Evolutionary conservation across 139 green algal species (phyloP).

Genomic region (Limnomonas spitsbergensis): DNA sequence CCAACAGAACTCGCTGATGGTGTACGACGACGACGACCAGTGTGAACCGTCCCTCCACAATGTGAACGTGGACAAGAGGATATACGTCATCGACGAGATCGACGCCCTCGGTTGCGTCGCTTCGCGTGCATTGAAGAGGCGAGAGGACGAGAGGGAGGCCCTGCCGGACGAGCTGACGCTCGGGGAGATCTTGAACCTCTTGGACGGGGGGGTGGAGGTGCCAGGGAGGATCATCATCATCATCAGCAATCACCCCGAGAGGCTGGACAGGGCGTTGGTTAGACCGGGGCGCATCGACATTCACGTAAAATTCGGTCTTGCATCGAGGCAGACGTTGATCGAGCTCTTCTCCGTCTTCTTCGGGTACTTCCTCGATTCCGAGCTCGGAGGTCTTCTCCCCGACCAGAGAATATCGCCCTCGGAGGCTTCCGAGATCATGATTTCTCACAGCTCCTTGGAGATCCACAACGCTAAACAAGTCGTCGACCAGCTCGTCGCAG

Average conservation of each 20-base stretch:
- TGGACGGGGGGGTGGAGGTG: conserved; percentile 42
- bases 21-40: no score
- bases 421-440: no score
- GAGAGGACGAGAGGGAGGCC: neutral
- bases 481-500: no score
- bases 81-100: neutral
- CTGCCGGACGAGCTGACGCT: neutral
- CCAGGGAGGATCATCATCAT: conserved; percentile 36
- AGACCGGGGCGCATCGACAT: conserved; percentile 24
- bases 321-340: neutral
- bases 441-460: no score
- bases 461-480: no score
- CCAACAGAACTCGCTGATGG: neutral
- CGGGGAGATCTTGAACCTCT: conserved; percentile 22
- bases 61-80: neutral
- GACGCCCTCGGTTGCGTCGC: neutral
- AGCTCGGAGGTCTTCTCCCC: no score
- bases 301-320: neutral
- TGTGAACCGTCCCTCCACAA: neutral
- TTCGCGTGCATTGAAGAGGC: no score
- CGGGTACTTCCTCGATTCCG: neutral
- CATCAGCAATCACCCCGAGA: conserved; percentile 46
- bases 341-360: neutral
- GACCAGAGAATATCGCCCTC: no score
- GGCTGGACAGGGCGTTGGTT: conserved; percentile 43